phyloP scores from a whole-genome alignment of 345 rosid species.

The Boechera stricta region DNA sequence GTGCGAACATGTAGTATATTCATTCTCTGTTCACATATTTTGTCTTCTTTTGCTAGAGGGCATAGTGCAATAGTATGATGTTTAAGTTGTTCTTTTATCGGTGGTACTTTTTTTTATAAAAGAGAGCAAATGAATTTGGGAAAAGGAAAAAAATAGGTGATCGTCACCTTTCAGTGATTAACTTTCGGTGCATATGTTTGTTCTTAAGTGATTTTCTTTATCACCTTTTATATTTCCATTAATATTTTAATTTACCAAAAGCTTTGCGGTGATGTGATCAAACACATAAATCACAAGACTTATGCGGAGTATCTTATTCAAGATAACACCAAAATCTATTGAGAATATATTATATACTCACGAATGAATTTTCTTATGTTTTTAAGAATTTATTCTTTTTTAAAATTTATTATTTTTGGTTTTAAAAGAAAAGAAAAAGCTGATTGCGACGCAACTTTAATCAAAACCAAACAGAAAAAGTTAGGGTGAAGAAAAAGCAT shows the following conservation, averaged over 20 bases:
- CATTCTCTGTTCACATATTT: not conserved
- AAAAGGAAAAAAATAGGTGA: conserved; percentile 21
- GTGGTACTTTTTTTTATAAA: not conserved
- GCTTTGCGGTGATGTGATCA: conserved; percentile 45
- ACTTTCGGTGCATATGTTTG: conserved; percentile 48
- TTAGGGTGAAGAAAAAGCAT: conserved; percentile 15
- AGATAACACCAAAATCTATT: conserved; percentile 43
- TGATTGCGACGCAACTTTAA: conserved; percentile 34
- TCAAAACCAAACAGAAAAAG: conserved; percentile 36
- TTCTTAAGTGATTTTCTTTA: conserved; percentile 40
- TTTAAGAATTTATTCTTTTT: conserved; percentile 29
- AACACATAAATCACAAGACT: conserved; percentile 39
- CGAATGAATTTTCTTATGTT: conserved; percentile 25
- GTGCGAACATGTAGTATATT: conserved; percentile 18
- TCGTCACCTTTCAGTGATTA: conserved; percentile 40
- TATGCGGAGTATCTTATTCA: conserved; percentile 41
- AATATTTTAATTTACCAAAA: conserved; percentile 33
- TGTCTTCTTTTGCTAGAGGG: not conserved
- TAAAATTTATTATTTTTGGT: not conserved
- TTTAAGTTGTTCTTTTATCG: conserved; percentile 8
- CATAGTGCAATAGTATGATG: not conserved
- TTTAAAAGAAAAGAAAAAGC: conserved; percentile 23
- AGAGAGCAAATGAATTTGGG: conserved; percentile 10
- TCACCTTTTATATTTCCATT: conserved; percentile 34
- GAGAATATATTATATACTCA: conserved; percentile 40